Evolutionary conservation across 148 eudicot genomes (phyloP).

Genomic region (Fallopia convolvulus): DNA sequence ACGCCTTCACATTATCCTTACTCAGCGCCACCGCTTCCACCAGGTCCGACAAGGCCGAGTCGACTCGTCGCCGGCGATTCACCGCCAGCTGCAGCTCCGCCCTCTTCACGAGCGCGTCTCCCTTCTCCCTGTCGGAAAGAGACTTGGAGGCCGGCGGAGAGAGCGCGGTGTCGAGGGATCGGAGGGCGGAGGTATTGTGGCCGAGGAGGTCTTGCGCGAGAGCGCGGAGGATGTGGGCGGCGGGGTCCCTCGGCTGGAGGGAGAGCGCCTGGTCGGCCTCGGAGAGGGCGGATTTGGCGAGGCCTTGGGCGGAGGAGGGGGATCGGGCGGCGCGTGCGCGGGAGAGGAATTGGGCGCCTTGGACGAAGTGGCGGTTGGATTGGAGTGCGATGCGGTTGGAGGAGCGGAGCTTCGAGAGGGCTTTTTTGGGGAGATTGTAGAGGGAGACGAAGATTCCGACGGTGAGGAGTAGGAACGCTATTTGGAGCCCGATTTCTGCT

Average conservation of each 20-base stretch:
- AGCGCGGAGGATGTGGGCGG: conserved; percentile 61
- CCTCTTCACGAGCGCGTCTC: conserved; percentile 64
- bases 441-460: conserved; percentile 50
- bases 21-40: conserved; percentile 49
- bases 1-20: conserved; percentile 37
- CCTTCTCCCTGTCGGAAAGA: conserved; percentile 38
- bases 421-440: conserved; percentile 39
- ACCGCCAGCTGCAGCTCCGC: conserved; percentile 58
- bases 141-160: conserved; percentile 39
- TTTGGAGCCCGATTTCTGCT: conserved; percentile 24
- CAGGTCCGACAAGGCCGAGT: conserved; percentile 60
- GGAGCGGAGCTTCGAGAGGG: conserved; percentile 61
- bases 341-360: conserved; percentile 64
- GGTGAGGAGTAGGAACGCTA: conserved; percentile 36
- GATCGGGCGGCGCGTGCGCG: conserved; percentile 43
- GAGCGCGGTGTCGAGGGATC: conserved; percentile 55
- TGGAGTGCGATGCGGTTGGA: conserved; percentile 34
- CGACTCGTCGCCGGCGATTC: conserved; percentile 45
- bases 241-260: conserved; percentile 52
- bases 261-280: conserved; percentile 66
- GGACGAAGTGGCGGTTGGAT: conserved; percentile 65
- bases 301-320: conserved; percentile 26
- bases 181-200: conserved; percentile 46
- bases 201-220: conserved; percentile 53
- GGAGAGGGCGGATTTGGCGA: conserved; percentile 51